phyloP scores from a whole-genome alignment of 2,329 filamentous ascomycete genomes.

The Phaeosphaeriaceae sp. region DNA sequence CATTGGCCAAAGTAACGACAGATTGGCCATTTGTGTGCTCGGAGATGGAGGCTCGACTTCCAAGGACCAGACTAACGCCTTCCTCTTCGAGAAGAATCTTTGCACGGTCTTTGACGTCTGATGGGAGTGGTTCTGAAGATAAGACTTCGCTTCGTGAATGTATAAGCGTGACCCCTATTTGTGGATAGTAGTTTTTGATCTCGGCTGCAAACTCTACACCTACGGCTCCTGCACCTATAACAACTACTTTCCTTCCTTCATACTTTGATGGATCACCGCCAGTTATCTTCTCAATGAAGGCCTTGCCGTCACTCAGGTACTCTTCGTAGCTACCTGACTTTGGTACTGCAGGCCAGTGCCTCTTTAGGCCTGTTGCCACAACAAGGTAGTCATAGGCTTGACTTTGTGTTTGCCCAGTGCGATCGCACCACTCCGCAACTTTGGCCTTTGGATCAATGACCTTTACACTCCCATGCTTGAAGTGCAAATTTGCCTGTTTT shows the following conservation, averaged over 20 bases:
- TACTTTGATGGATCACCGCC: conserved; percentile 34
- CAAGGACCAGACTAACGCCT: conserved; percentile 70
- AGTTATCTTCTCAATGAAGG: conserved; percentile 61
- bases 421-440: conserved; percentile 62
- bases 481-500: conserved; percentile 65
- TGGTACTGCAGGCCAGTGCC: conserved; percentile 76
- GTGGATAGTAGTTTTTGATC: conserved; percentile 70
- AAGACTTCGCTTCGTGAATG: conserved; percentile 75
- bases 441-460: conserved; percentile 66
- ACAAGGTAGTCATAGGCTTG: conserved; percentile 76
- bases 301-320: conserved; percentile 67
- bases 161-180: conserved; percentile 71
- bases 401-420: conserved; percentile 54
- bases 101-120: conserved; percentile 70
- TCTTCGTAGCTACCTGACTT: conserved; percentile 66
- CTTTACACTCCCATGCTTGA: conserved; percentile 70
- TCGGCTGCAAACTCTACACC: conserved; percentile 84
- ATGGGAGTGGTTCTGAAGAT: conserved; percentile 74
- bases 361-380: conserved; percentile 71
- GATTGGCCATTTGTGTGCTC: conserved; percentile 39
- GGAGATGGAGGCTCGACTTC: conserved; percentile 60
- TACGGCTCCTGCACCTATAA: conserved; percentile 81
- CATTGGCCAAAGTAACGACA: conserved; percentile 56
- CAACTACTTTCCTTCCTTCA: conserved; percentile 61
- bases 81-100: conserved; percentile 64